phyloP scores from a whole-genome alignment of 2,329 filamentous ascomycete genomes.

The Lachnellula arida region DNA sequence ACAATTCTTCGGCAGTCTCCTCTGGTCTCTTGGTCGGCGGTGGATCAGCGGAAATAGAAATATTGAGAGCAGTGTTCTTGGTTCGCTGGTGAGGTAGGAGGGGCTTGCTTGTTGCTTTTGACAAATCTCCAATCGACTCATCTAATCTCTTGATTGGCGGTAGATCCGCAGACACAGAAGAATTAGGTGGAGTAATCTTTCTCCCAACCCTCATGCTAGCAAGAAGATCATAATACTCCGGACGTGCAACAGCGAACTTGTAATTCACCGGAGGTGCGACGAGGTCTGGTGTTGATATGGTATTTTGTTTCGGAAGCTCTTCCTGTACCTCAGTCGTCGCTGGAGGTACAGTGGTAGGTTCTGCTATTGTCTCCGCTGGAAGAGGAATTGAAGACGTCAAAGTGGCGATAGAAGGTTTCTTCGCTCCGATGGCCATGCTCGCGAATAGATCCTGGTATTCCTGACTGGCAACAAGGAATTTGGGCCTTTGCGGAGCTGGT shows the following conservation, averaged over 20 bases:
- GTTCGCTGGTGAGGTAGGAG: not conserved
- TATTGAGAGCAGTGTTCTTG: not conserved
- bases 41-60: too few relatives aligned
- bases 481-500: not conserved
- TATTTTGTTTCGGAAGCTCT: not conserved
- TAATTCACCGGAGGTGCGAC: not conserved
- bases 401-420: not conserved
- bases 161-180: not conserved
- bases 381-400: not conserved
- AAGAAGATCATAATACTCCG: not conserved
- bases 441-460: not conserved
- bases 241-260: not conserved
- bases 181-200: not conserved
- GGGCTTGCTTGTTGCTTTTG: not conserved
- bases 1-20: not conserved
- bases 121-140: too few relatives aligned
- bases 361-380: not conserved
- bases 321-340: not conserved
- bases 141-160: too few relatives aligned
- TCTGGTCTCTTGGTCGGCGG: too few relatives aligned
- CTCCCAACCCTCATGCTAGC: not conserved
- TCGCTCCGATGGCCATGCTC: not conserved
- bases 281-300: not conserved
- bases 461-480: not conserved
- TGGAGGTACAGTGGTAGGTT: not conserved